phyloP scores from a whole-genome alignment of 768 basidiomycete species.

The Calocera cornea region DNA sequence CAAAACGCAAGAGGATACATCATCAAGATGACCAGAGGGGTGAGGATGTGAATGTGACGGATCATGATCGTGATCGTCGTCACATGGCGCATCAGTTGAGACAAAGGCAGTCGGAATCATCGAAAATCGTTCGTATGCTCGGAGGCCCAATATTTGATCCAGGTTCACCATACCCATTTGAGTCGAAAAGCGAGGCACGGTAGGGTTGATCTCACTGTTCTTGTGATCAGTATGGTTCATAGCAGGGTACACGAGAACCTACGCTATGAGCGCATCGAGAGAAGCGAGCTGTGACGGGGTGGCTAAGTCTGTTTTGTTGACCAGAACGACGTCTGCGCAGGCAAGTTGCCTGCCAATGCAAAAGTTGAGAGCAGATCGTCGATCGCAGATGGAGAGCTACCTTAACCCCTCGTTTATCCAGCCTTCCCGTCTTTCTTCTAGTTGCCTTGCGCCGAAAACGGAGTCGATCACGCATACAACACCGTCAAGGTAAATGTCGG shows the following conservation, averaged over 20 bases:
- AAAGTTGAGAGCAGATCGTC: background rate
- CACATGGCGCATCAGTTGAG: constrained; percentile 15
- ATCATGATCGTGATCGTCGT: constrained; percentile 24
- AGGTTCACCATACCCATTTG: constrained; percentile 61
- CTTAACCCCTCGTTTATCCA: constrained; percentile 63
- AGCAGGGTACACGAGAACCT: constrained; percentile 4
- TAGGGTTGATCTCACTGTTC: constrained; percentile 56
- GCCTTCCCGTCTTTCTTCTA: constrained; percentile 56
- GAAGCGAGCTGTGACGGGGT: constrained; percentile 30
- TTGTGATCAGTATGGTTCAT: background rate
- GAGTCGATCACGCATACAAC: constrained; percentile 90
- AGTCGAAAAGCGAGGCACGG: constrained; percentile 60
- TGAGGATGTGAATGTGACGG: constrained; percentile 23
- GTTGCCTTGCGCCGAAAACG: constrained; percentile 73
- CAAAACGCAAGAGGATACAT: constrained; percentile 66
- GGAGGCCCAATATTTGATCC: constrained; percentile 58
- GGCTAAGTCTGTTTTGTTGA: constrained; percentile 84
- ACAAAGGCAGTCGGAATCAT: constrained; percentile 5
- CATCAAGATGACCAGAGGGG: constrained; percentile 31
- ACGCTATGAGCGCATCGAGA: constrained; percentile 45
- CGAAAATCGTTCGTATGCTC: constrained; percentile 42
- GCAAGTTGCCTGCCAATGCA: constrained; percentile 66
- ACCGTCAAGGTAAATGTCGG: constrained; percentile 44
- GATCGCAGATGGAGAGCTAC: constrained; percentile 26
- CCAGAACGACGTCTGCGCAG: constrained; percentile 74